Conservation (phyloP, 83 land plant species). For the Diphasiastrum complanatum region DNA sequence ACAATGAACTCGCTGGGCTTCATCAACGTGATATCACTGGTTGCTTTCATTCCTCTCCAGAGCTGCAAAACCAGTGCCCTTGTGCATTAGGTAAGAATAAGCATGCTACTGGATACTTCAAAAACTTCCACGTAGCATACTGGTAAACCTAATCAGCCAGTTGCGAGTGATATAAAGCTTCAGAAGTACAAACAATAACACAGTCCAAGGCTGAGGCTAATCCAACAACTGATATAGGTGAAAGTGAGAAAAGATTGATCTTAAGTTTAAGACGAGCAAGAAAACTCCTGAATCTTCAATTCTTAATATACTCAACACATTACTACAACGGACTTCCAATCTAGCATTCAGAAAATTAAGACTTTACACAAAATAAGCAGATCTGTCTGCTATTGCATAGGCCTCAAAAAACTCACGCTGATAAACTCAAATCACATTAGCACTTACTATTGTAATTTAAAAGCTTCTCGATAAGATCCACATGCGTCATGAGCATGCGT, state of each 20-base stretch:
- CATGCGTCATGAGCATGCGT: slow-evolving; percentile 99
- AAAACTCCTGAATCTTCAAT: too few species aligned
- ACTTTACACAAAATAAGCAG: background rate
- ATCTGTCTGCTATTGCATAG: background rate
- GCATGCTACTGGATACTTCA: too few species aligned
- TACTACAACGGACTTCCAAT: too few species aligned
- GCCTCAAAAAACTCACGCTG: background rate
- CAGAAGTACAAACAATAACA: background rate
- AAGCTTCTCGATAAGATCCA: slow-evolving; percentile 96
- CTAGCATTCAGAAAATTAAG: too few species aligned
- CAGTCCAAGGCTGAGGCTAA: background rate
- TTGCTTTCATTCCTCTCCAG: slow-evolving; percentile 38
- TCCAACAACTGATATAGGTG: too few species aligned
- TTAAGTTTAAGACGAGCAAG: too few species aligned
- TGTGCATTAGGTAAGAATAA: too few species aligned
- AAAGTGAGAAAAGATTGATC: too few species aligned
- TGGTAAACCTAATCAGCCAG: too few species aligned
- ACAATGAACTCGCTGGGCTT: too few species aligned
- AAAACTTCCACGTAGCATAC: too few species aligned
- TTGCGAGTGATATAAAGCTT: background rate
- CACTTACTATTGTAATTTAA: slow-evolving; percentile 92
- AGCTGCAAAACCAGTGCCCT: slow-evolving; percentile 35
- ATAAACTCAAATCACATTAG: background rate
- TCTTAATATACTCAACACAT: too few species aligned
- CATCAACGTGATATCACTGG: slow-evolving; percentile 12